A percentile compares a stretch with the other conserved stretches of the same genome.
Evolutionary conservation across 805 yeast genomes (phyloP).

Genomic region (Saccharomycopsis malanga): DNA sequence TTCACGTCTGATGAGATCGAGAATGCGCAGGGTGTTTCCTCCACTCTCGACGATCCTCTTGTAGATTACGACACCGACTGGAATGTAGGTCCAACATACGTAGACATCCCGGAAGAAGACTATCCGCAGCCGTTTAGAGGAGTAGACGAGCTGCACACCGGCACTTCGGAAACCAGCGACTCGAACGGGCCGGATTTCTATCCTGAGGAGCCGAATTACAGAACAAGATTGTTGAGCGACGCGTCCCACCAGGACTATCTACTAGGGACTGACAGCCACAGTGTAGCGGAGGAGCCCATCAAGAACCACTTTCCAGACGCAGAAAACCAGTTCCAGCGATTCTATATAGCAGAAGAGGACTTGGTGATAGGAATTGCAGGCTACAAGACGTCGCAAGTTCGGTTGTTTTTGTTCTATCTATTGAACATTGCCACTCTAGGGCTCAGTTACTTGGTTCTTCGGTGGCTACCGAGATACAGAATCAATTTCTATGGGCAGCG

Average conservation of each 20-base stretch:
- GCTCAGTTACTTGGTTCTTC: constrained; percentile 56
- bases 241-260: constrained; percentile 16
- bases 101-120: constrained; percentile 2
- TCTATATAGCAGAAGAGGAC: constrained; percentile 93
- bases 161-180: neutral
- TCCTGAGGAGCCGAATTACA: constrained; percentile 15
- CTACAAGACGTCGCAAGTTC: constrained; percentile 47
- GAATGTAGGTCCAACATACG: constrained; percentile 37
- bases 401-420: constrained; percentile 41
- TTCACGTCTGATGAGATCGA: constrained; percentile 80
- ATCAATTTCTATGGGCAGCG: constrained; percentile 59
- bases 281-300: constrained; percentile 20
- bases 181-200: neutral
- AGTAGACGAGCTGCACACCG: neutral
- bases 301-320: constrained; percentile 37
- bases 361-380: constrained; percentile 93
- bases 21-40: constrained; percentile 74
- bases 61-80: constrained; percentile 72
- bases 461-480: constrained; percentile 83
- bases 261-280: constrained; percentile 1
- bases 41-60: constrained; percentile 58
- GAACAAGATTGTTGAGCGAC: constrained; percentile 19
- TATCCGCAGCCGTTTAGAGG: neutral
- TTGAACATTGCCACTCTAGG: constrained; percentile 62
- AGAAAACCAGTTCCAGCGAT: constrained; percentile 56